Evolutionary conservation across 208 protist species (phyloP).

Genomic region (Trypanosoma rangeli): DNA sequence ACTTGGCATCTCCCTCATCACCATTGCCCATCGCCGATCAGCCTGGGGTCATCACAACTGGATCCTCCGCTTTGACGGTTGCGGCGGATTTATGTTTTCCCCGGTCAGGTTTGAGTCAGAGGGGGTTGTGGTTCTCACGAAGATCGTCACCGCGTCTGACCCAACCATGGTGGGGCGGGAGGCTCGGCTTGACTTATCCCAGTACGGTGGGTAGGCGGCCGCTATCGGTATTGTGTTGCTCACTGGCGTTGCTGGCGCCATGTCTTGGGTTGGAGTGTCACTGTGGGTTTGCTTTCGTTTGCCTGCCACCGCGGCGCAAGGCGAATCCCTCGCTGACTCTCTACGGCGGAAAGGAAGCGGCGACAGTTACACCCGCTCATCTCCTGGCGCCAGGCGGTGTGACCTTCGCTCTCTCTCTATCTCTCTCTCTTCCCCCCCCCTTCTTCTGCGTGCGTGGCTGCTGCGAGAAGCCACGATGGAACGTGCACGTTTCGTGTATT

Average conservation of each 20-base stretch:
- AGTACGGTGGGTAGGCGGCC: constrained; percentile 1
- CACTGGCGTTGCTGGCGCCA: constrained; percentile 1
- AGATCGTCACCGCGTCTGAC: constrained; percentile 26
- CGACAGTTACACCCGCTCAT: too few species aligned
- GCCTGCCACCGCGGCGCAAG: too few species aligned
- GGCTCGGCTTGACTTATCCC: constrained; percentile 7
- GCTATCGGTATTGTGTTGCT: background rate
- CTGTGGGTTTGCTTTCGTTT: too few species aligned
- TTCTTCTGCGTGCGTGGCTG: too few species aligned
- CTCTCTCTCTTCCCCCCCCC: too few species aligned
- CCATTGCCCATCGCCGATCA: constrained; percentile 78
- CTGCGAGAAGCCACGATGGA: too few species aligned
- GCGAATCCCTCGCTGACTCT: too few species aligned
- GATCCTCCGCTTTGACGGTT: constrained; percentile 80
- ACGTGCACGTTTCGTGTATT: too few species aligned
- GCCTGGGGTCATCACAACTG: constrained; percentile 83
- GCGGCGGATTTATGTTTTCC: constrained; percentile 69
- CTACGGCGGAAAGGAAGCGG: too few species aligned
- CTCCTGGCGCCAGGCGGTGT: too few species aligned
- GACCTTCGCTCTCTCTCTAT: too few species aligned
- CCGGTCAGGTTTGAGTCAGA: constrained; percentile 44
- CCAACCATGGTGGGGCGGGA: constrained; percentile 6
- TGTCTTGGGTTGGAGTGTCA: too few species aligned
- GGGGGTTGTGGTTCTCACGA: constrained; percentile 26
- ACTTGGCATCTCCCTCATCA: constrained; percentile 83